Evolutionary conservation across 129 eudicot genomes (phyloP), one percentile per base, ranked within the genome.

Genomic region (Pseudognaphalium luteoalbum): DNA sequence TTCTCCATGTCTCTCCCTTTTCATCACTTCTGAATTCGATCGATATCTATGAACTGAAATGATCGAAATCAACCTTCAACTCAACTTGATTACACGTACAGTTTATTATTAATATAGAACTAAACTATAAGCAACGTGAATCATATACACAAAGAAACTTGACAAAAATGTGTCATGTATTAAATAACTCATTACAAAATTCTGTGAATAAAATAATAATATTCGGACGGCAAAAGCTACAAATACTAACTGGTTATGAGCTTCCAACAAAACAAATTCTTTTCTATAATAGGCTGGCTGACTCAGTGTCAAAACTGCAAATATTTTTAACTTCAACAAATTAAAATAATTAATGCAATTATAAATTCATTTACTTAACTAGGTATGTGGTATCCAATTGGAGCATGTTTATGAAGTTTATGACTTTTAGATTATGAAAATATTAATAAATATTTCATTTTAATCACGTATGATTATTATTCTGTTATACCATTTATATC

Each of bases 1-100:
- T 4, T 85, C 91, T 17, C 89, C 85, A 20, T 84, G 88, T 60
- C 93, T 76, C 25, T 86, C 87, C 73, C 93, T 79, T 83, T 88
- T 91, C 91, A 80, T 89, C 74, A 44, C 73, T 20, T 6, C 64
- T 41, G 47, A 22, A 52, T 54, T 42, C 71, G 42, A 61, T 6
- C 71, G 42, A 61, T 6, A 57, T 15, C 29, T 7, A 2, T 32
- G 2, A 15, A 6, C 5, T 17, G 11, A n/a, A 51, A 76, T 52
- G 16, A 32, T 4, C 34, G 34, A 33, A 77, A 56, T 15, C 1
- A 25, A 32, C 19, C 44, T 42, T 8, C 14, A 42, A 57, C 71
- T 70, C 15, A 19, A 30, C 15, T 33, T 30, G 66, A 9, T 72
- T 59, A 78, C 61, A 61, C 28, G 28, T 25, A 25, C 60, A 58